Evolutionary conservation across 805 yeast species (phyloP).

Genomic region (Peterozyma toletana): DNA sequence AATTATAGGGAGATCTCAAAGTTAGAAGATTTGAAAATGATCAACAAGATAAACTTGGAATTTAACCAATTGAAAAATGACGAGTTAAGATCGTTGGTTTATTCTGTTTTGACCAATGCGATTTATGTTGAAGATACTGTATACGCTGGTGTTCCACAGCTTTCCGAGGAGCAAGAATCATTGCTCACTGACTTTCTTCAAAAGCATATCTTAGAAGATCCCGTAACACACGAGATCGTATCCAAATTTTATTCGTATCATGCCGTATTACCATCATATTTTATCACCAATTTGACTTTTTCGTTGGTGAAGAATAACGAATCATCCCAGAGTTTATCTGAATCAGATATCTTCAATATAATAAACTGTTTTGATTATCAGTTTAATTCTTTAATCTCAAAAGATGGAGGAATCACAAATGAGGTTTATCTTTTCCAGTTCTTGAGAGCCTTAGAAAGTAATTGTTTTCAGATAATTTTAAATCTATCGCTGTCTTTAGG

Average conservation of each 20-base stretch:
- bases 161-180: slow-evolving; percentile 1
- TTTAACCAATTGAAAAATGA: neutral
- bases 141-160: neutral
- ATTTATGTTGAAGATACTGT: slow-evolving; percentile 2
- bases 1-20: neutral
- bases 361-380: neutral
- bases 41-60: slow-evolving; percentile 3
- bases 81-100: neutral
- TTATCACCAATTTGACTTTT: neutral
- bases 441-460: slow-evolving; percentile 5
- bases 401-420: neutral
- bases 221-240: neutral
- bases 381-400: neutral
- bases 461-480: slow-evolving; percentile 1
- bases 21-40: neutral
- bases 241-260: slow-evolving; percentile 1
- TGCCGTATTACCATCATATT: neutral
- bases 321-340: neutral
- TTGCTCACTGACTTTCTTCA: neutral
- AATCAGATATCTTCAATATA: slow-evolving; percentile 4
- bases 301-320: neutral
- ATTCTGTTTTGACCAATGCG: neutral
- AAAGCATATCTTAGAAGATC: neutral
- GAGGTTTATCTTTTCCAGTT: slow-evolving; percentile 2
- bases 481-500: neutral